phyloP scores from a whole-genome alignment of 306 rosid genomes.

The Quercus ilex region DNA sequence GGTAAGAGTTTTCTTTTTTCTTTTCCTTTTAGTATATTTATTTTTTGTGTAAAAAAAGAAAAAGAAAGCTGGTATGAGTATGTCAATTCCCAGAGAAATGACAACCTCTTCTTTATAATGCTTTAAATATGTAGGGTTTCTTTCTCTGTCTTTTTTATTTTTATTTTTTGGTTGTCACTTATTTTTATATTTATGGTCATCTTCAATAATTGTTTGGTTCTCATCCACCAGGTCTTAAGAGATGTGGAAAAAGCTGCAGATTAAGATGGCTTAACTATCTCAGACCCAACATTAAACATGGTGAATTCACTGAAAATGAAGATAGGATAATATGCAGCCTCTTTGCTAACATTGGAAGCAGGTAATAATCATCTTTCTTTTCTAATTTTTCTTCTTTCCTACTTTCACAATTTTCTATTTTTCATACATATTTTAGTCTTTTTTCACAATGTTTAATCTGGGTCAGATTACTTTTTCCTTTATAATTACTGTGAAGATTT shows the following conservation, averaged over 20 bases:
- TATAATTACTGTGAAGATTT: neutral
- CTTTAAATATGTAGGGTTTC: neutral
- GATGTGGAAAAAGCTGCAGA: constrained; percentile 97
- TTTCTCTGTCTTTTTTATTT: no score
- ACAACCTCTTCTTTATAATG: neutral
- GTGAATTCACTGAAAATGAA: constrained; percentile 83
- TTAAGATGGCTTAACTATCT: constrained; percentile 95
- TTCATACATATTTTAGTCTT: neutral
- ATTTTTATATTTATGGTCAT: neutral
- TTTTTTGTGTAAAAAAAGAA: neutral
- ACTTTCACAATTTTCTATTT: neutral
- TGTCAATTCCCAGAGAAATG: neutral
- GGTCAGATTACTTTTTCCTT: neutral
- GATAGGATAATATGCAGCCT: constrained; percentile 73
- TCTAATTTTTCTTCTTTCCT: neutral
- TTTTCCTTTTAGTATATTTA: neutral
- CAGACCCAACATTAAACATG: constrained; percentile 88
- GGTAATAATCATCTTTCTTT: constrained; percentile 34
- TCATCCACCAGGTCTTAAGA: constrained; percentile 57
- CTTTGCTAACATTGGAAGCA: constrained; percentile 90
- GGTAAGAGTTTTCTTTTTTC: constrained; percentile 30
- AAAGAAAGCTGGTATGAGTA: neutral
- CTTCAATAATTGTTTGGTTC: constrained; percentile 15
- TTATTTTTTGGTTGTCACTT: neutral
- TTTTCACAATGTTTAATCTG: neutral